phyloP scores from a whole-genome alignment of 2,329 filamentous ascomycete genomes.

The Aspergillus neotritici region DNA sequence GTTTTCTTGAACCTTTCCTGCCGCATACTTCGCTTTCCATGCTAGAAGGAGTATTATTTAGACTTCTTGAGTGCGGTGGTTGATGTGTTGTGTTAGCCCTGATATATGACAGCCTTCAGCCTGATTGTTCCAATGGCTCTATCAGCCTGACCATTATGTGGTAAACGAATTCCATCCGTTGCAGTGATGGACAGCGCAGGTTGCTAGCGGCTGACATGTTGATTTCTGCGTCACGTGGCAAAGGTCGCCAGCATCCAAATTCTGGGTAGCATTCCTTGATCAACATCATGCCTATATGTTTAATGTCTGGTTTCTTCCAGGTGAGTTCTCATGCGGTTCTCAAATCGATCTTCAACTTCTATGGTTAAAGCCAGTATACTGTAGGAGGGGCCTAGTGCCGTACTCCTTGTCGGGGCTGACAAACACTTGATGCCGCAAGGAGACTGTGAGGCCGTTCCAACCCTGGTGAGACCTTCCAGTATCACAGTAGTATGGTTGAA shows the following conservation, averaged over 20 bases:
- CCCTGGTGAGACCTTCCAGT: slow-evolving; percentile 54
- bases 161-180: slow-evolving; percentile 67
- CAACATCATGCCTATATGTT: slow-evolving; percentile 84
- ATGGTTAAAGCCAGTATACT: slow-evolving; percentile 54
- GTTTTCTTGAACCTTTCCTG: no score
- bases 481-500: slow-evolving; percentile 50
- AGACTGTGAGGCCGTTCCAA: slow-evolving; percentile 56
- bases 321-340: slow-evolving; percentile 67
- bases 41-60: no score
- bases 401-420: slow-evolving; percentile 59
- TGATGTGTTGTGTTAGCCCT: no score
- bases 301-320: slow-evolving; percentile 78
- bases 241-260: slow-evolving; percentile 83
- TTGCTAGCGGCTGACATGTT: slow-evolving; percentile 75
- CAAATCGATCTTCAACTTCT: slow-evolving; percentile 67
- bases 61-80: no score
- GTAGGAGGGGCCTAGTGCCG: slow-evolving; percentile 57
- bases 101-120: no score
- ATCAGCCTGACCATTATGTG: slow-evolving; percentile 58
- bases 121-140: slow-evolving; percentile 52
- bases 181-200: slow-evolving; percentile 77
- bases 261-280: slow-evolving; percentile 63
- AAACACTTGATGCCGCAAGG: slow-evolving; percentile 54
- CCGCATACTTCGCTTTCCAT: no score
- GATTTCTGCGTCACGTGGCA: slow-evolving; percentile 81